Percentiles rank a stretch among this genome's conserved stretches.
phyloP scores from a whole-genome alignment of 148 eudicot genomes.

The Amaranthus cruentus region DNA sequence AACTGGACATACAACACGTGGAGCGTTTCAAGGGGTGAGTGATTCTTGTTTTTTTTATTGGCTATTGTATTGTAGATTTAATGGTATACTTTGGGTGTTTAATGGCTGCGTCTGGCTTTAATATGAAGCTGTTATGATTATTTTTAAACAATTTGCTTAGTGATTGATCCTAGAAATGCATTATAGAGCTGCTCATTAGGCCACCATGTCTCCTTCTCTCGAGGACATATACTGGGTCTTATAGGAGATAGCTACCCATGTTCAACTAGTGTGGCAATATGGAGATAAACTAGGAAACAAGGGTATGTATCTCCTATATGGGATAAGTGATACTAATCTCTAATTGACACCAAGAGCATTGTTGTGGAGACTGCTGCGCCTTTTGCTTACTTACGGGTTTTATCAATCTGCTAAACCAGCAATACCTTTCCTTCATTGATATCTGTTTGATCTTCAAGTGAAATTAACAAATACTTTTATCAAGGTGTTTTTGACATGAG shows the following conservation, averaged over 20 bases:
- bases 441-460: background rate
- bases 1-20: slow-evolving; percentile 30
- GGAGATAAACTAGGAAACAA: background rate
- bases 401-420: background rate
- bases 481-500: background rate
- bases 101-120: background rate
- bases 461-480: background rate
- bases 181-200: background rate
- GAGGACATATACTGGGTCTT: too few species aligned
- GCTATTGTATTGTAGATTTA: background rate
- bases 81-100: background rate
- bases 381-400: background rate
- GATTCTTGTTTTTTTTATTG: background rate
- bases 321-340: background rate
- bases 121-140: background rate
- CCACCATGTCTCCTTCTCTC: background rate
- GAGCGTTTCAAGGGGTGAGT: slow-evolving; percentile 42
- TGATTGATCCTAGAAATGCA: slow-evolving; percentile 3
- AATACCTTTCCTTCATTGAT: background rate
- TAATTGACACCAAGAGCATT: background rate
- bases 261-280: background rate
- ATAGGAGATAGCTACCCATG: background rate
- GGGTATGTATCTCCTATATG: background rate
- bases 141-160: background rate
- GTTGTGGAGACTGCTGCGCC: background rate